Conservation (phyloP, 371 early-diverging fungal species). For the Encephalitozoon hellem region DNA sequence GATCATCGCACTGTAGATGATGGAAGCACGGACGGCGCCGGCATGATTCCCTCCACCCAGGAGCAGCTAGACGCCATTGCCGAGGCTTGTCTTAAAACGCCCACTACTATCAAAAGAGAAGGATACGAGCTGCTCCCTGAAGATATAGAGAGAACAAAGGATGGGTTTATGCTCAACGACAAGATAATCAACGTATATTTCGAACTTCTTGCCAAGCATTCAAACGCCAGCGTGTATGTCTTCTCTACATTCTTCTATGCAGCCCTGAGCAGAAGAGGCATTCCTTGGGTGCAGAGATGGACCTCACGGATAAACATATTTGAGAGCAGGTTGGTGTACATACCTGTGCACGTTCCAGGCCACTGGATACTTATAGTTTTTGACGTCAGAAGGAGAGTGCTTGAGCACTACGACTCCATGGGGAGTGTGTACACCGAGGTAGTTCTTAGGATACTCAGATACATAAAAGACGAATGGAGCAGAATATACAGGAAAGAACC, state of each 20-base stretch:
- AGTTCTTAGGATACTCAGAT: conserved; percentile 60
- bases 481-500: conserved; percentile 36
- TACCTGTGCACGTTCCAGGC: conserved; percentile 73
- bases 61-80: background rate
- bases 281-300: conserved; percentile 21
- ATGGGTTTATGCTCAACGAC: conserved; percentile 46
- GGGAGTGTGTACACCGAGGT: conserved; percentile 63
- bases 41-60: background rate
- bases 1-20: background rate
- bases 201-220: conserved; percentile 13
- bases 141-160: conserved; percentile 25
- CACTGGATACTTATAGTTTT: conserved; percentile 78
- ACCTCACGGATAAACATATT: conserved; percentile 65
- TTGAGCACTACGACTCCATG: conserved; percentile 76
- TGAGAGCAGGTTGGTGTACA: conserved; percentile 67
- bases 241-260: conserved; percentile 43
- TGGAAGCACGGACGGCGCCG: background rate
- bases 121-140: conserved; percentile 8
- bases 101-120: background rate
- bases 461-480: conserved; percentile 67
- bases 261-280: background rate
- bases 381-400: conserved; percentile 65
- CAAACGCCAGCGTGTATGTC: background rate
- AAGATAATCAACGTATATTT: conserved; percentile 54
- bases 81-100: background rate